Conservation (phyloP, 2,329 filamentous ascomycete genomes). For the Cladosporium sp. region DNA sequence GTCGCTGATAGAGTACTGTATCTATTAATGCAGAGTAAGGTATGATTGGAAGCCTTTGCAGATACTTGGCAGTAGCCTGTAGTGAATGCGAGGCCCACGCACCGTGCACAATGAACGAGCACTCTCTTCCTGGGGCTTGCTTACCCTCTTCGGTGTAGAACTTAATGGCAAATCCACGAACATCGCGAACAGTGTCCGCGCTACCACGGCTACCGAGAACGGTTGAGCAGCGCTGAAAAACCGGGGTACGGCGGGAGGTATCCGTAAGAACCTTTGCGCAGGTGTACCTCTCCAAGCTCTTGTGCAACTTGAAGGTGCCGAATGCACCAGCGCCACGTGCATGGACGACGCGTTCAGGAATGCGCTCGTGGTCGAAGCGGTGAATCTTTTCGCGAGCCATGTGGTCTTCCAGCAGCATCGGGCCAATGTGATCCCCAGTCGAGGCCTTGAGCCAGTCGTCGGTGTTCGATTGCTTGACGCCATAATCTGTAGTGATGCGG, state of each 20-base stretch:
- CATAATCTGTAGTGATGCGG: constrained; percentile 71
- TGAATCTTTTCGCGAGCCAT: constrained; percentile 72
- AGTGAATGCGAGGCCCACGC: too few species aligned
- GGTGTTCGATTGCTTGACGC: constrained; percentile 66
- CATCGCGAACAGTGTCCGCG: constrained; percentile 76
- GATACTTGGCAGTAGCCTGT: too few species aligned
- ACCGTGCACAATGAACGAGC: too few species aligned
- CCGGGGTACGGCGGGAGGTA: constrained; percentile 60
- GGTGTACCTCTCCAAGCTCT: constrained; percentile 61
- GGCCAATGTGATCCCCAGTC: constrained; percentile 61
- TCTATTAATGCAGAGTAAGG: too few species aligned
- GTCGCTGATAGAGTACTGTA: too few species aligned
- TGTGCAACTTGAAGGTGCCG: constrained; percentile 62
- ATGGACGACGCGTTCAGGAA: constrained; percentile 65
- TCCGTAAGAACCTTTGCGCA: constrained; percentile 63
- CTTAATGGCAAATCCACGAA: constrained; percentile 74
- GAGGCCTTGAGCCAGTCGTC: constrained; percentile 73
- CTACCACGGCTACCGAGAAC: constrained; percentile 71
- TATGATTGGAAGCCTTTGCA: too few species aligned
- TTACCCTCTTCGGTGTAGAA: constrained; percentile 75
- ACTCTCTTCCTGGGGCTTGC: too few species aligned
- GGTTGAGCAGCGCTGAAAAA: constrained; percentile 74
- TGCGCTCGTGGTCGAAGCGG: constrained; percentile 72
- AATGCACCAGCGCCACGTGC: constrained; percentile 62
- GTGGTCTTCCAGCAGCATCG: constrained; percentile 66